Evolutionary conservation across 257 asterid species (phyloP), one percentile per base, ranked within the genome.

Genomic region (Solanum arcanum): DNA sequence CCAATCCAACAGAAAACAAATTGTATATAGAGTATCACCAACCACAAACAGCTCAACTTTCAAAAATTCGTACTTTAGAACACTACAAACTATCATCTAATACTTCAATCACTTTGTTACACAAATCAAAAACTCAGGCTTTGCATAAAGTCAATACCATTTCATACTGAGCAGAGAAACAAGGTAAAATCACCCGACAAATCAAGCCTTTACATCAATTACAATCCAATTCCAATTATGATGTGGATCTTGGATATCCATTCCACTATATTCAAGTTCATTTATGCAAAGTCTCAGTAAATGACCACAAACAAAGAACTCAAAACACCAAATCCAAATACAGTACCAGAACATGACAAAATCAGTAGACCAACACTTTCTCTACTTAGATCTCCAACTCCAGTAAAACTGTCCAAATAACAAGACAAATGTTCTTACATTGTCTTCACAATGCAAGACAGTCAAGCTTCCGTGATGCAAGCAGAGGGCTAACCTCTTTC

Each of bases 401-500:
- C 37, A 5, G 37, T 94, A 95, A 84, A 95, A 96, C 99, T 96
- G 91, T 35, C 81, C 74, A 88, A 89, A 89, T 66, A 82, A 87
- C 35, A 74, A 83, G 83, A 69, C 41, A 49, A 87, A 84, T 49
- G 18, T 18, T 37, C 83, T 86, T 86, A 87, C 77, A 72, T 66
- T 70, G 44, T 85, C 66, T 86, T 3, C 56, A 23, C 6, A 20
- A 52, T 75, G 82, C 29, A 75, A 75, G 31, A 23, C 33, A 41
- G 13, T 23, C 83, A 75, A 41, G 83, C 35, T 9, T 86, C 73
- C 86, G 33, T 62, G 64, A 12, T 37, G 29, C 80, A 84, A 86
- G 70, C 15, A 56, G 77, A 91, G 90, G 47, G 72, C 95, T 86
- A 52, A 95, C 99, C 98, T 96, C 98, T 93, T 82, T 94, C 89